Evolutionary conservation across 202 grass and related monocot species (phyloP).

Genomic region (Cymbopogon flexuosus): DNA sequence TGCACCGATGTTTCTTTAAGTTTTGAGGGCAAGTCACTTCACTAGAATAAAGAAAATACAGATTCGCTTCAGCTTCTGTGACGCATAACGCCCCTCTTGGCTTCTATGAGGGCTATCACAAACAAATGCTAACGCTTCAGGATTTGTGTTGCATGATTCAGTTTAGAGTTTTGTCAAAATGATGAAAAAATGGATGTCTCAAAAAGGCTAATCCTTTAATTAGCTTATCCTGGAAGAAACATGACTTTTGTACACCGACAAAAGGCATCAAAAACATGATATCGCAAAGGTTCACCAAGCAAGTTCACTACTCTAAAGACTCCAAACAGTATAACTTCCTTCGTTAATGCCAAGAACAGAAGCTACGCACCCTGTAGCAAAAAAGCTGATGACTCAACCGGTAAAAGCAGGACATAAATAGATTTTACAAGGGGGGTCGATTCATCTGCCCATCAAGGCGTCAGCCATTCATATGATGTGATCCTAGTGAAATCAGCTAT

Average conservation of each 20-base stretch:
- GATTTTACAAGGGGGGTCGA: neutral
- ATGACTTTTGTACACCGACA: neutral
- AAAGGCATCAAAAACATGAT: neutral
- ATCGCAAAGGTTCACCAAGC: neutral
- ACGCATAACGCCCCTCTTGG: neutral
- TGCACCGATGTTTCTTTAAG: neutral
- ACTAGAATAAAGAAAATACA: neutral
- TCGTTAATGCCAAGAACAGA: no score
- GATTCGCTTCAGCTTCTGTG: neutral
- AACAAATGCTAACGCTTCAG: neutral
- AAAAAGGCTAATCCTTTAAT: neutral
- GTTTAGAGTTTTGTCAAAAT: neutral
- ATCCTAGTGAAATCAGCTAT: neutral
- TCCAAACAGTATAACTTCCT: neutral
- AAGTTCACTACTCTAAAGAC: constrained; percentile 1
- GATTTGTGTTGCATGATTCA: neutral
- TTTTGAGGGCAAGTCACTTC: neutral
- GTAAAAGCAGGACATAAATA: neutral
- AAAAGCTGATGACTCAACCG: neutral
- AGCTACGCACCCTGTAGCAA: neutral
- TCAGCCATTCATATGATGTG: neutral
- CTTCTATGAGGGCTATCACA: neutral
- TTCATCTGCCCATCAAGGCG: constrained; percentile 3
- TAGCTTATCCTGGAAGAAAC: neutral
- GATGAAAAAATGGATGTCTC: neutral